phyloP scores from a whole-genome alignment of 2,329 filamentous ascomycete genomes.

The Penicillium sp. region DNA sequence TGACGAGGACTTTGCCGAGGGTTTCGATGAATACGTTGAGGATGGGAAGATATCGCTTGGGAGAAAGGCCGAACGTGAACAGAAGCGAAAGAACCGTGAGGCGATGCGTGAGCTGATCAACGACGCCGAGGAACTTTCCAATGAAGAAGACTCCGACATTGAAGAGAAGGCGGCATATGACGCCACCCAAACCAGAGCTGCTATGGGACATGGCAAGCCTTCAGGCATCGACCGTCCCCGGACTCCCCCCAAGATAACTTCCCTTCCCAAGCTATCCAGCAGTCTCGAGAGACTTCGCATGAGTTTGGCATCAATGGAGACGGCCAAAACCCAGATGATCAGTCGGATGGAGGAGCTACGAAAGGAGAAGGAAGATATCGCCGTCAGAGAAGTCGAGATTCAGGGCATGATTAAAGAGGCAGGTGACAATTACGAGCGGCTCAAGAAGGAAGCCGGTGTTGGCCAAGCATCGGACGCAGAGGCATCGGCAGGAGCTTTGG shows the following conservation, averaged over 20 bases:
- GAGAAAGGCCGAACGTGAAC: slow-evolving; percentile 71
- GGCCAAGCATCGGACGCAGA: slow-evolving; percentile 25
- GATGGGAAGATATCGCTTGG: slow-evolving; percentile 76
- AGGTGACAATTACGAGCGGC: slow-evolving; percentile 63
- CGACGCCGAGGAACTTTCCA: slow-evolving; percentile 65
- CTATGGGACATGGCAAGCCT: slow-evolving; percentile 57
- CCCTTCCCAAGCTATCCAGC: slow-evolving; percentile 67
- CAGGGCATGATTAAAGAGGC: slow-evolving; percentile 77
- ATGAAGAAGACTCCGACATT: slow-evolving; percentile 60
- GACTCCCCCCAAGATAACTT: slow-evolving; percentile 69
- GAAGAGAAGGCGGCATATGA: slow-evolving; percentile 76
- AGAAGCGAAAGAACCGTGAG: slow-evolving; percentile 59
- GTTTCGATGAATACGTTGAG: slow-evolving; percentile 86
- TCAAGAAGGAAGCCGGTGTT: slow-evolving; percentile 46
- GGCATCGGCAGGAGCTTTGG: slow-evolving; percentile 25
- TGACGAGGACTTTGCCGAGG: slow-evolving; percentile 89
- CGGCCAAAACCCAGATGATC: slow-evolving; percentile 57
- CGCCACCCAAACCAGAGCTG: slow-evolving; percentile 75
- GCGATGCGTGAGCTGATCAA: slow-evolving; percentile 82
- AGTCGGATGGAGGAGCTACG: slow-evolving; percentile 62
- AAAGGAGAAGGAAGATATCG: slow-evolving; percentile 64
- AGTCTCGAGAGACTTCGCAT: slow-evolving; percentile 61
- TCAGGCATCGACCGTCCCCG: slow-evolving; percentile 40
- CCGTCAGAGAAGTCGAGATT: slow-evolving; percentile 69
- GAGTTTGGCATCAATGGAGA: slow-evolving; percentile 60